Evolutionary conservation across 2,329 filamentous ascomycete genomes (phyloP).

Genomic region (Gaeumannomyces sp.): DNA sequence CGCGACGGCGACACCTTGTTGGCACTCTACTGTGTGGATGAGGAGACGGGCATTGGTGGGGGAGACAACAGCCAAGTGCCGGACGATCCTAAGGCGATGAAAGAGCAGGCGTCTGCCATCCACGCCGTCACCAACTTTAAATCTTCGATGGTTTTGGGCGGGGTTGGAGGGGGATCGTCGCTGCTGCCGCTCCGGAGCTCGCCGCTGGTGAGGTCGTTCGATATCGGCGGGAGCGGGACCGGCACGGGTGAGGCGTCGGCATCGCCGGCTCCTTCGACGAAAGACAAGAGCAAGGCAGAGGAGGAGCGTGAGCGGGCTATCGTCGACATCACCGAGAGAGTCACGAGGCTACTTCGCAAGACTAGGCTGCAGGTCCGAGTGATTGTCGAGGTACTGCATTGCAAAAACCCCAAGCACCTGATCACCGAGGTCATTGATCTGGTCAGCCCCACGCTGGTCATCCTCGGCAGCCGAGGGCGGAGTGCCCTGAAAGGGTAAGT

Average conservation of each 20-base stretch:
- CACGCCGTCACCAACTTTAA: slow-evolving; percentile 51
- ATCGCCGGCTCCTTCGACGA: slow-evolving; percentile 42
- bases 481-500: slow-evolving; percentile 88
- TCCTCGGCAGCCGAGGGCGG: slow-evolving; percentile 84
- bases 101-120: slow-evolving; percentile 68
- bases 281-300: slow-evolving; percentile 57
- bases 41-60: slow-evolving; percentile 61
- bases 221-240: slow-evolving; percentile 23
- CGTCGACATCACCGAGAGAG: slow-evolving; percentile 76
- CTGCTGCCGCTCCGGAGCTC: slow-evolving; percentile 26
- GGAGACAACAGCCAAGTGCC: slow-evolving; percentile 47
- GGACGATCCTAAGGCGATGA: slow-evolving; percentile 68
- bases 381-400: slow-evolving; percentile 93
- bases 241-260: slow-evolving; percentile 9
- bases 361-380: slow-evolving; percentile 88
- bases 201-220: slow-evolving; percentile 31
- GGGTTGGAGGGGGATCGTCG: slow-evolving; percentile 21
- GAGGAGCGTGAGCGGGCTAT: slow-evolving; percentile 75
- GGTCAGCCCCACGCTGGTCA: slow-evolving; percentile 83
- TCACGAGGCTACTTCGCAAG: slow-evolving; percentile 81
- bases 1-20: slow-evolving; percentile 91
- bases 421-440: slow-evolving; percentile 97
- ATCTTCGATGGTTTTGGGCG: slow-evolving; percentile 19
- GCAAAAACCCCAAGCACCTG: slow-evolving; percentile 94
- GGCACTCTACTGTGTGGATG: slow-evolving; percentile 88